Base-by-base conservation (phyloP, 2,329 filamentous ascomycete genomes). In the Aureobasidium subglaciale region DNA sequence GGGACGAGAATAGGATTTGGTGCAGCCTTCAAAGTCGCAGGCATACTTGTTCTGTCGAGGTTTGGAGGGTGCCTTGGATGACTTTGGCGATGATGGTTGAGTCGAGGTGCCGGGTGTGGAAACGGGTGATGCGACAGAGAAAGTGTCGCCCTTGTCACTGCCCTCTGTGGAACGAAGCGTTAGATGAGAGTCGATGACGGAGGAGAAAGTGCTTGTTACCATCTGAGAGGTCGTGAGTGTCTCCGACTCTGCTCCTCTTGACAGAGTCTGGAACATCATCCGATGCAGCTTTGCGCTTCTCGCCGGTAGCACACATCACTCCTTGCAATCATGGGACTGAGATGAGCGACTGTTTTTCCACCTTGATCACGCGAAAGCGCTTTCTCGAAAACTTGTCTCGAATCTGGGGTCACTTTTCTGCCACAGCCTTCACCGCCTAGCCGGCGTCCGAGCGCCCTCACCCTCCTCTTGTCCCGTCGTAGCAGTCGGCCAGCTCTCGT, bases 1-100 rank as follows among this genome's bases (percentile, higher is more conserved):
- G 1, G 90, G 90, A 3, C 92, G 85, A 69, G 95, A 95, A 76
- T 93, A 97, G 6, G 85, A 84, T 72, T 95, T 95, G 57, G 75
- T 73, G 67, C 92, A 97, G 60, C 78, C 81, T 10, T 85, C 80
- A 68, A 83, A 85, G 1, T 86, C 83, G 71, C 92, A 96, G 55
- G 76, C 74, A 60, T 90, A 85, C 5, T 83, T 90, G 75, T 95
- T 95, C 57, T 77, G 67, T 82, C 88, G 38, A 59, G 82, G 83
- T 5, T 24, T 35, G 32, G 40, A 9, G 8, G 25, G 24, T 57
- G 78, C 81, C 27, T 60, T 43, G 16, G 45, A 27, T 1, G 29
- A 42, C n/a, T 15, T 55, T 15, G 58, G 58, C 5, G 56, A 59
- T 2, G 53, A 37, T 73, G 69, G 59, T 58, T 40, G 59, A 54